Evolutionary conservation across 176 grass and related monocot species (phyloP), one percentile per base, ranked within the genome.

Genomic region (maize (Zea mays)): DNA sequence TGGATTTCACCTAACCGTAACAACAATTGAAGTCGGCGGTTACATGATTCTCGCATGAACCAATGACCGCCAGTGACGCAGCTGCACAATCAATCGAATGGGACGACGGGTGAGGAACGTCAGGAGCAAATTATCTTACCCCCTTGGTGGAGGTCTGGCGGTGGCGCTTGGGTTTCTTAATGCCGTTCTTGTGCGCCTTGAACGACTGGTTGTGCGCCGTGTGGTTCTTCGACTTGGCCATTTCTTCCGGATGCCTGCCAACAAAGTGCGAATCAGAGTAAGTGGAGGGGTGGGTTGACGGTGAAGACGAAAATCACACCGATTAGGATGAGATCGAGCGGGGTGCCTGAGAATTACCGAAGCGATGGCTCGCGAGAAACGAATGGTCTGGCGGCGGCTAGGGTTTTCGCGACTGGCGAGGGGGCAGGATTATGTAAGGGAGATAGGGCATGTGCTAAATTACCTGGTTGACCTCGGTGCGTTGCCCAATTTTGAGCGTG

Each of bases 161-260:
- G 41, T 91, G 73, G 70, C 88, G 88, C 83, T 88, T 91, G 55
- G 92, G 88, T 89, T 94, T 94, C 88, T 94, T 94, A 81, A 94
- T 94, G 51, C 92, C 92, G 73, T 94, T 94, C 83, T 55, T 94
- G 77, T 94, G 92, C 67, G 92, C 92, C 84, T 94, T 94, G 86
- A 80, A 85, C 16, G 88, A 91, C 77, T 91, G 92, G 89, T 94
- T 94, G 86, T 94, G 92, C 71, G 92, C 92, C 42, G 92, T 94
- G 86, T 94, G 92, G 65, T 94, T 94, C 92, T 94, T 94, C 69
- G 92, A 94, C 89, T 94, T 94, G 81, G 92, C 92, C 92, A 94
- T 94, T 83, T 81, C 63, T 1, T 3, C 17, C 0, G 72, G 52
- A 59, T 74, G 52, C 71, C 49, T 62, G 4, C 21, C 20, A 61